These are phyloP conservation scores for Suhomyces tanzawaensis DNA, from an alignment of 805 yeast genomes.

Conservation along the genomic window DNA sequence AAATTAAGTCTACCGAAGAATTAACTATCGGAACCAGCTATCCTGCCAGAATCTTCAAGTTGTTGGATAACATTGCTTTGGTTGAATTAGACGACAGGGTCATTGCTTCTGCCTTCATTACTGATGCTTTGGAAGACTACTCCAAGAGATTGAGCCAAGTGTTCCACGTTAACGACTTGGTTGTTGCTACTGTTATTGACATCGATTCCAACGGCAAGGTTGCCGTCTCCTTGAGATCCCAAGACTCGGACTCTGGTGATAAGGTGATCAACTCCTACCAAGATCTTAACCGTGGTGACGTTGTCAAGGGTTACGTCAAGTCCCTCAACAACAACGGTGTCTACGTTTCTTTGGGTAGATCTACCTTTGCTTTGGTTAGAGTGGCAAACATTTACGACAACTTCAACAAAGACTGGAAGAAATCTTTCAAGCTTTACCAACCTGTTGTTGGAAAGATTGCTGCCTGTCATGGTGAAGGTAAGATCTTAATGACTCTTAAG, in stretches of 20 bases:
- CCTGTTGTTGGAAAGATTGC: conserved; percentile 71
- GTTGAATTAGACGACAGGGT: conserved; percentile 67
- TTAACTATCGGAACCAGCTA: conserved; percentile 52
- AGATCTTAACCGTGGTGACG: conserved; percentile 65
- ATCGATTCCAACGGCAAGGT: conserved; percentile 54
- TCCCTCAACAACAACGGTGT: conserved; percentile 73
- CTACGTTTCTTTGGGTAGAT: conserved; percentile 71
- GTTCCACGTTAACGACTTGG: conserved; percentile 51
- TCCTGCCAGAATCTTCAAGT: conserved; percentile 62
- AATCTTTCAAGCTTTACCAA: conserved; percentile 66
- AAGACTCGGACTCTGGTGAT: conserved; percentile 50
- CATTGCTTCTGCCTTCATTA: conserved; percentile 62
- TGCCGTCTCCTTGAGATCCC: conserved; percentile 61
- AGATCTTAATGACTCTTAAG: conserved; percentile 75
- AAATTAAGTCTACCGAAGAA: conserved; percentile 44
- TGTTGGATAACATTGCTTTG: conserved; percentile 57
- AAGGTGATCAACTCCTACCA: conserved; percentile 44
- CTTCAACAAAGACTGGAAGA: conserved; percentile 85
- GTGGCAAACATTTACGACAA: conserved; percentile 80
- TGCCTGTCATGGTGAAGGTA: conserved; percentile 57
- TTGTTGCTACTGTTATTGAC: conserved; percentile 54
- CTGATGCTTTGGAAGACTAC: conserved; percentile 77
- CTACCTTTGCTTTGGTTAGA: conserved; percentile 74
- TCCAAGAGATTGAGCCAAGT: conserved; percentile 49
- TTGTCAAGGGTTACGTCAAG: conserved; percentile 79